Evolutionary conservation across 805 yeast species (phyloP).

Genomic region (Saturnispora sanitii): DNA sequence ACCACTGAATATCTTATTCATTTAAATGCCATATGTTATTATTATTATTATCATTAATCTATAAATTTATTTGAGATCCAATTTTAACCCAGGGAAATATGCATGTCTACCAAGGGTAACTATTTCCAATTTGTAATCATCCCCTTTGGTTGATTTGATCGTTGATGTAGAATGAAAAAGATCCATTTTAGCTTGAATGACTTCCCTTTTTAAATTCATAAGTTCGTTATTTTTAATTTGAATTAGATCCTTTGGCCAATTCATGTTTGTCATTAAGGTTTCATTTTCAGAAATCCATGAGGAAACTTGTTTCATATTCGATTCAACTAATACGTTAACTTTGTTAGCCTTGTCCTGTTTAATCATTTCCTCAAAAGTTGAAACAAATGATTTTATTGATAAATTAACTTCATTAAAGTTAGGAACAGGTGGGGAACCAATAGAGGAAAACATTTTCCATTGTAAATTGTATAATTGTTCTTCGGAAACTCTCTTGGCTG

Average conservation of each 20-base stretch:
- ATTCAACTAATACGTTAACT: slow-evolving; percentile 13
- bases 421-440: slow-evolving; percentile 69
- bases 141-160: not conserved
- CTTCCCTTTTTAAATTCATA: slow-evolving; percentile 7
- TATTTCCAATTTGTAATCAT: slow-evolving; percentile 17
- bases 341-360: slow-evolving; percentile 10
- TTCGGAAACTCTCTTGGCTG: slow-evolving; percentile 19
- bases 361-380: slow-evolving; percentile 11
- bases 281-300: slow-evolving; percentile 4
- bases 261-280: slow-evolving; percentile 2
- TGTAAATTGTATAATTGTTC: slow-evolving; percentile 44
- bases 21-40: not conserved
- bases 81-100: slow-evolving; percentile 35
- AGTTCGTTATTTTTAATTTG: not conserved
- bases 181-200: slow-evolving; percentile 6
- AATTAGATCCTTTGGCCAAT: slow-evolving; percentile 7
- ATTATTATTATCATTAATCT: not conserved
- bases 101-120: slow-evolving; percentile 32
- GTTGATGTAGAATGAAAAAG: not conserved
- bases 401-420: slow-evolving; percentile 30
- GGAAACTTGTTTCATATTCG: slow-evolving; percentile 2
- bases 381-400: slow-evolving; percentile 12
- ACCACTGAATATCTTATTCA: not conserved
- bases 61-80: not conserved
- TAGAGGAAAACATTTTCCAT: slow-evolving; percentile 69